phyloP scores from a whole-genome alignment of 2,329 filamentous ascomycete genomes.

The Cercospora beticola region DNA sequence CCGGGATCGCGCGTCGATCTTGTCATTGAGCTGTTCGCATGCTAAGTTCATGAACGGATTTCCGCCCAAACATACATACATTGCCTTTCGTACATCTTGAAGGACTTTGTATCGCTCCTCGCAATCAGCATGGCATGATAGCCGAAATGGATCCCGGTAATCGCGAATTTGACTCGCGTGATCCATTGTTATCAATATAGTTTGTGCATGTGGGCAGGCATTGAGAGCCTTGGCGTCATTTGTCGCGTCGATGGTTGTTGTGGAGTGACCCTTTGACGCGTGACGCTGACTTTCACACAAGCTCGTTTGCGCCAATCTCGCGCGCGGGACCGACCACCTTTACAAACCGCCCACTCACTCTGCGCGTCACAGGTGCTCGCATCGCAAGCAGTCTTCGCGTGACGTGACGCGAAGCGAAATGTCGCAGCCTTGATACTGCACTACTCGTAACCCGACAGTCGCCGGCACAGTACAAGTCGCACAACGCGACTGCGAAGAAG shows the following conservation, averaged over 20 bases:
- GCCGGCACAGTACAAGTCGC: not conserved
- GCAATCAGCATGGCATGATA: not conserved
- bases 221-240: constrained; percentile 1
- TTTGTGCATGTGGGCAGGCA: not conserved
- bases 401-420: not conserved
- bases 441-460: not conserved
- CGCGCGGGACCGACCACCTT: constrained; percentile 3
- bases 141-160: not conserved
- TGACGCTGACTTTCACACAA: not conserved
- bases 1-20: not conserved
- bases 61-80: not conserved
- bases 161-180: not conserved
- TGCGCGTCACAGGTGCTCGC: not conserved
- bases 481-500: not conserved
- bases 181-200: not conserved
- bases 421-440: not conserved
- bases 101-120: not conserved
- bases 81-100: not conserved
- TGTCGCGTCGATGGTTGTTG: constrained; percentile 2
- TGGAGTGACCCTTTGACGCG: constrained; percentile 2
- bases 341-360: not conserved
- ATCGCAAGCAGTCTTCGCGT: not conserved
- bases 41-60: not conserved
- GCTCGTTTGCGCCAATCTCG: not conserved
- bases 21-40: not conserved